These are phyloP conservation scores for Nematodospora valgi DNA, from an alignment of 805 yeast genomes.

Conservation along the genomic window DNA sequence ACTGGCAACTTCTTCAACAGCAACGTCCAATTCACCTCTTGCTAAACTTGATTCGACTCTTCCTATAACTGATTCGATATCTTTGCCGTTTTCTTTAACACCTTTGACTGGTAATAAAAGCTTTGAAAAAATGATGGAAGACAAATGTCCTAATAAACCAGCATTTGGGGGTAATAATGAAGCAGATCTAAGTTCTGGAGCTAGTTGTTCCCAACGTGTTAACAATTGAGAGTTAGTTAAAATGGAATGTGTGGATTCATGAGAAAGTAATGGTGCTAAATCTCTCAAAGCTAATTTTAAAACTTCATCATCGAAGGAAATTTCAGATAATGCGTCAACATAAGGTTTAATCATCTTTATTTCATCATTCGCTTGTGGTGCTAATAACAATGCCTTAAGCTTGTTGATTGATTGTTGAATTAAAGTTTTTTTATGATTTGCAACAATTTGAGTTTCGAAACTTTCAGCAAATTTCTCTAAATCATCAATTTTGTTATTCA, in stretches of 20 bases:
- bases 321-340: conserved; percentile 32
- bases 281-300: conserved; percentile 29
- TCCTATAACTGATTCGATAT: conserved; percentile 84
- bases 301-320: conserved; percentile 31
- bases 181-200: conserved; percentile 84
- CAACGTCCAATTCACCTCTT: conserved; percentile 76
- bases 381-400: conserved; percentile 28
- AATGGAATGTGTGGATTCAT: conserved; percentile 48
- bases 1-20: conserved; percentile 87
- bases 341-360: conserved; percentile 31
- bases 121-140: conserved; percentile 74
- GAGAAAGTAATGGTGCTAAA: conserved; percentile 32
- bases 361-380: conserved; percentile 17
- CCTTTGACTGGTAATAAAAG: conserved; percentile 79
- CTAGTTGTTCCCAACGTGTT: conserved; percentile 74
- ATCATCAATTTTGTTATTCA: conserved; percentile 51
- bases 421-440: conserved; percentile 31
- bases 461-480: conserved; percentile 52
- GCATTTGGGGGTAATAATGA: conserved; percentile 92
- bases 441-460: conserved; percentile 35
- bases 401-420: conserved; percentile 30
- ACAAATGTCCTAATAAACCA: conserved; percentile 87
- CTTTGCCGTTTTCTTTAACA: conserved; percentile 66
- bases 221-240: conserved; percentile 75
- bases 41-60: conserved; percentile 74